A percentile compares a stretch with the other conserved stretches of the same genome.
These are phyloP conservation scores for Ascoidea asiatica DNA, from an alignment of 805 yeast species.

Conservation along the genomic window DNA sequence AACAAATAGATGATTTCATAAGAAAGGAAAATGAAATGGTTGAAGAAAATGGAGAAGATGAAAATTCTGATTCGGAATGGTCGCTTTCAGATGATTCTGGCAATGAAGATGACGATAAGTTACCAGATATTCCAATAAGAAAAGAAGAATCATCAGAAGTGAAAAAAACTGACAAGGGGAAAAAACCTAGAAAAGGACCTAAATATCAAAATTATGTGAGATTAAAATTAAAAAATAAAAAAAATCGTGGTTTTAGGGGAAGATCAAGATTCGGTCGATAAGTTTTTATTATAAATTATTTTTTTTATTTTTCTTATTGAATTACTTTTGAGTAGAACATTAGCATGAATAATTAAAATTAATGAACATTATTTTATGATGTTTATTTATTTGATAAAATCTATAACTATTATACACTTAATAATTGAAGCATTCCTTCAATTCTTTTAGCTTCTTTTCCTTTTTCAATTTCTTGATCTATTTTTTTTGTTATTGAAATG, in stretches of 20 bases:
- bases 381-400: too few relatives aligned
- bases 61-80: slow-evolving; percentile 10
- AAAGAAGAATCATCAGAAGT: slow-evolving; percentile 4
- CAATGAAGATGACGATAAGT: slow-evolving; percentile 12
- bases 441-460: slow-evolving; percentile 82
- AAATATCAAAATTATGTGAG: slow-evolving; percentile 1
- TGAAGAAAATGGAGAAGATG: slow-evolving; percentile 12
- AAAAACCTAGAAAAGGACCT: not conserved
- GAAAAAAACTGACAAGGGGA: too few relatives aligned
- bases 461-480: slow-evolving; percentile 57
- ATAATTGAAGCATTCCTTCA: slow-evolving; percentile 85
- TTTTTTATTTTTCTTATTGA: too few relatives aligned
- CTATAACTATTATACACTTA: slow-evolving; percentile 39
- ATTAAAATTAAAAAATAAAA: slow-evolving; percentile 4
- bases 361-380: too few relatives aligned
- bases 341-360: too few relatives aligned
- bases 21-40: slow-evolving; percentile 6
- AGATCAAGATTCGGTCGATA: too few relatives aligned
- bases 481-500: slow-evolving; percentile 41
- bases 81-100: slow-evolving; percentile 9
- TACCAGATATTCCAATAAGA: too few relatives aligned
- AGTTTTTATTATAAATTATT: too few relatives aligned
- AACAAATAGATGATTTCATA: slow-evolving; percentile 1
- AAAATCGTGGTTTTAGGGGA: not conserved
- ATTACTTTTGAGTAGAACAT: too few relatives aligned